Percentiles rank a stretch among this genome's conserved stretches.
These are phyloP conservation scores for Sporothrix curviconia DNA, from an alignment of 2,329 filamentous ascomycete genomes.

Conservation along the genomic window DNA sequence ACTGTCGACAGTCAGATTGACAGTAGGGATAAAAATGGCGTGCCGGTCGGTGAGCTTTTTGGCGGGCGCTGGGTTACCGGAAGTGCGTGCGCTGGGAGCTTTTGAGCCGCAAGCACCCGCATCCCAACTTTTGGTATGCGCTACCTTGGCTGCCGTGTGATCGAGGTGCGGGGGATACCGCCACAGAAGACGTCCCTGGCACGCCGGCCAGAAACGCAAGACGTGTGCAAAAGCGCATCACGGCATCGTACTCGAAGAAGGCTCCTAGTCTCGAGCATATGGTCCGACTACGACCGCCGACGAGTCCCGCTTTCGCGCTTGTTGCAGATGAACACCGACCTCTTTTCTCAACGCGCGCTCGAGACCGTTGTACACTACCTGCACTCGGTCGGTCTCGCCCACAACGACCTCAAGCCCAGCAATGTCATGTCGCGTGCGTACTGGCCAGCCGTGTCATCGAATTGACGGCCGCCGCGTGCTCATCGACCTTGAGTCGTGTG, in stretches of 20 bases:
- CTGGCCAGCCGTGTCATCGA: too few relatives aligned
- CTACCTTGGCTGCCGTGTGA: conserved; percentile 8
- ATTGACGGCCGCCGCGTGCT: conserved; percentile 10
- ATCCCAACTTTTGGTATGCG: conserved; percentile 9
- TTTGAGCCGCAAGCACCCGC: not conserved
- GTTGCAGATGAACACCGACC: not conserved
- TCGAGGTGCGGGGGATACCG: too few relatives aligned
- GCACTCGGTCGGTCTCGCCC: conserved; percentile 16
- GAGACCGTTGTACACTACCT: conserved; percentile 12
- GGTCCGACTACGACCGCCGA: not conserved
- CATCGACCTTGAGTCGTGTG: conserved; percentile 13
- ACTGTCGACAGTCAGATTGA: not conserved
- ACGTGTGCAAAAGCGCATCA: not conserved
- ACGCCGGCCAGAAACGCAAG: too few relatives aligned
- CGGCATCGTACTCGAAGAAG: not conserved
- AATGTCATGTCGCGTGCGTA: conserved; percentile 9
- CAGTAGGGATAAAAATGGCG: too few relatives aligned
- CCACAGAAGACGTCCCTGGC: too few relatives aligned
- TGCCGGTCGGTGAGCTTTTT: too few relatives aligned
- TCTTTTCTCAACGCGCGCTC: conserved; percentile 9
- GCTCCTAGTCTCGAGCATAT: too few relatives aligned
- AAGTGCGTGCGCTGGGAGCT: not conserved
- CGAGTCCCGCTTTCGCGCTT: not conserved
- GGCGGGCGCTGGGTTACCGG: not conserved
- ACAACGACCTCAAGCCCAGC: conserved; percentile 20